Conservation (phyloP, 2,329 filamentous ascomycete species). For the Biscogniauxia mediterranea region DNA sequence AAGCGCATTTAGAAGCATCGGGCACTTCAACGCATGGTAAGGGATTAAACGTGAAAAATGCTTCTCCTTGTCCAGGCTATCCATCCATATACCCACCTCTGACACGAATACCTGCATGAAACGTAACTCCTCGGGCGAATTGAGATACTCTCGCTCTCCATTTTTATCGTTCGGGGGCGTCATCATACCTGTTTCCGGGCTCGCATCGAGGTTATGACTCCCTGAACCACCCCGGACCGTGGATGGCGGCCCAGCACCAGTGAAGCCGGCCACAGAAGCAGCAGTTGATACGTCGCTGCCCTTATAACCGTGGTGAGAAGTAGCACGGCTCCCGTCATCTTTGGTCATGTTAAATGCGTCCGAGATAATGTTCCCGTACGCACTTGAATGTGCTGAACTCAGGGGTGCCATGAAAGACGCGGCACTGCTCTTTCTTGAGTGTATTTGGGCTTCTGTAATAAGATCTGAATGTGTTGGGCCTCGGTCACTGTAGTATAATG, state of each 20-base stretch:
- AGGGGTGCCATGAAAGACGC: slow-evolving; percentile 27
- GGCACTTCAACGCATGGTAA: slow-evolving; percentile 75
- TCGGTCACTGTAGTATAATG: slow-evolving; percentile 27
- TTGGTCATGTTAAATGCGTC: slow-evolving; percentile 24
- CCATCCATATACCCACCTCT: slow-evolving; percentile 92
- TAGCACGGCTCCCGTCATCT: slow-evolving; percentile 24
- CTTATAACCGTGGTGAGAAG: slow-evolving; percentile 29
- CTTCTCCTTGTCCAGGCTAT: slow-evolving; percentile 80
- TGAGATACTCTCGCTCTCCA: slow-evolving; percentile 61
- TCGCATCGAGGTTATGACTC: slow-evolving; percentile 31
- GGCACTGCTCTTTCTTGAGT: slow-evolving; percentile 29
- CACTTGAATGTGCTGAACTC: slow-evolving; percentile 23
- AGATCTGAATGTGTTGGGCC: slow-evolving; percentile 23
- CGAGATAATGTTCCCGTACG: slow-evolving; percentile 23
- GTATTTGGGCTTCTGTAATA: slow-evolving; percentile 22
- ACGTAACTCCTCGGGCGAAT: slow-evolving; percentile 73
- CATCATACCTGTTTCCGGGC: slow-evolving; percentile 36
- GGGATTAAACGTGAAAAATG: slow-evolving; percentile 86
- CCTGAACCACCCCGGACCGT: slow-evolving; percentile 31
- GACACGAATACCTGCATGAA: slow-evolving; percentile 92
- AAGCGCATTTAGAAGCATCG: slow-evolving; percentile 86
- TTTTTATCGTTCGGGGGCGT: slow-evolving; percentile 41
- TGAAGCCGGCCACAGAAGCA: slow-evolving; percentile 38
- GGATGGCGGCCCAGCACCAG: slow-evolving; percentile 33
- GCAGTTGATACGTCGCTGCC: slow-evolving; percentile 39